These are phyloP conservation scores for Syzygium syzygioides DNA, from an alignment of 441 rosid genomes.

Conservation along the genomic window DNA sequence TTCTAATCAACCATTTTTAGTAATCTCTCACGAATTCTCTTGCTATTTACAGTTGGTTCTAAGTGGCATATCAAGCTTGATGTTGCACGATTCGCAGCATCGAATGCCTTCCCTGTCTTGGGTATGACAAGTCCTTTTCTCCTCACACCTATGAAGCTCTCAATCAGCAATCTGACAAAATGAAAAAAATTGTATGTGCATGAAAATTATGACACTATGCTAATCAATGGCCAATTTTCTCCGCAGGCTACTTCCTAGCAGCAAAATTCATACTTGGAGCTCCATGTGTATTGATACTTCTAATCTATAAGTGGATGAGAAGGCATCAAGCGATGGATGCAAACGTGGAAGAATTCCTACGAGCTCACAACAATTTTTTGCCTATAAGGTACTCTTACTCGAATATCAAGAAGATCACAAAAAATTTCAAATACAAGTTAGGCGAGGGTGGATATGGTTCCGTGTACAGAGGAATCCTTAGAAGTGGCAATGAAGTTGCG, in stretches of 20 bases:
- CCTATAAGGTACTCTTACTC: neutral
- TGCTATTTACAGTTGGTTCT: too few species aligned
- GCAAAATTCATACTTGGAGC: neutral
- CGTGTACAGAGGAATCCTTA: neutral
- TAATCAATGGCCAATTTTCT: neutral
- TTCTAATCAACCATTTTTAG: neutral
- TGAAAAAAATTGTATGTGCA: too few species aligned
- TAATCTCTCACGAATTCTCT: neutral
- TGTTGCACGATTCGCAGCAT: too few species aligned
- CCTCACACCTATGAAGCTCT: neutral
- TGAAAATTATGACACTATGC: neutral
- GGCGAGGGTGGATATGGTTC: neutral
- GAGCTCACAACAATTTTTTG: neutral
- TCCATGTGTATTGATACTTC: neutral
- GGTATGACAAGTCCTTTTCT: neutral
- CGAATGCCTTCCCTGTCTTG: neutral
- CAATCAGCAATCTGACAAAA: neutral
- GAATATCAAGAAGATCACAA: neutral
- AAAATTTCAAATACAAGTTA: neutral
- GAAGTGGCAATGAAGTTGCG: neutral
- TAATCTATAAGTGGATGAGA: neutral
- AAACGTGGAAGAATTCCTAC: neutral
- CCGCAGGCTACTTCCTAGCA: neutral
- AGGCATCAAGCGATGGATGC: rapidly evolving
- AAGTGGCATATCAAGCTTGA: too few species aligned